Evolutionary conservation across 106 monocot species (phyloP).

Genomic region (Phalaenopsis equestris): DNA sequence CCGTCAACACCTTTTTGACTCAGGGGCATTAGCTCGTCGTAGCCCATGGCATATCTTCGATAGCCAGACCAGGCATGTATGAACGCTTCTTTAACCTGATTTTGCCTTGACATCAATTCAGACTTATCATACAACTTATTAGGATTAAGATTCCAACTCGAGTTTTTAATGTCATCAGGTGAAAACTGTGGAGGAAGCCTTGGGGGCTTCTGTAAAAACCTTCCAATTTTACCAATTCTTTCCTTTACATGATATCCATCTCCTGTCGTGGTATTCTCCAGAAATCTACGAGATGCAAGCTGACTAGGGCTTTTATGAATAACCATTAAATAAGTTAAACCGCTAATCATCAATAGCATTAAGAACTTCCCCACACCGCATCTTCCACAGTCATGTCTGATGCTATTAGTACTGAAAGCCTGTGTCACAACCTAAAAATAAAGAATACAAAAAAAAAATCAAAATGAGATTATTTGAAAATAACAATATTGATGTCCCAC

Average conservation of each 20-base stretch:
- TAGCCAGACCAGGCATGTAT: slow-evolving; percentile 94
- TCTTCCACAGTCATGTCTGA: slow-evolving; percentile 30
- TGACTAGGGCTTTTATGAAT: slow-evolving; percentile 26
- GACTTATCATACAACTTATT: slow-evolving; percentile 6
- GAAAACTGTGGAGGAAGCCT: slow-evolving; percentile 72
- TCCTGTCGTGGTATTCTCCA: slow-evolving; percentile 5
- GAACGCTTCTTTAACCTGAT: slow-evolving; percentile 76
- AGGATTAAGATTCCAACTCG: slow-evolving; percentile 16
- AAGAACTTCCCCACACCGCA: slow-evolving; percentile 63
- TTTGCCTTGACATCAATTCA: slow-evolving; percentile 52
- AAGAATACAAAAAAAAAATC: neutral
- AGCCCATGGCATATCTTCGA: slow-evolving; percentile 66
- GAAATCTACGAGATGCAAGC: slow-evolving; percentile 17
- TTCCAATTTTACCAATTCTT: slow-evolving; percentile 22
- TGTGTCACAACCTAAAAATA: slow-evolving; percentile 49
- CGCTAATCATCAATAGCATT: slow-evolving; percentile 59
- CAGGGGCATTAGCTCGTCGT: slow-evolving; percentile 91
- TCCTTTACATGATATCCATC: slow-evolving; percentile 13
- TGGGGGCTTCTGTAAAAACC: slow-evolving; percentile 54
- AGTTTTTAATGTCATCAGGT: slow-evolving; percentile 47
- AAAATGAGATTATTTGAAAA: neutral
- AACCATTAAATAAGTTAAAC: slow-evolving; percentile 43
- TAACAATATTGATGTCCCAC: too few relatives aligned
- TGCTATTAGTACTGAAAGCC: slow-evolving; percentile 31
- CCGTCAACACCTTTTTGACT: slow-evolving; percentile 64